Base-by-base conservation (phyloP, 1,139 yeast genomes). In the Lodderomyces parapsilosis region DNA sequence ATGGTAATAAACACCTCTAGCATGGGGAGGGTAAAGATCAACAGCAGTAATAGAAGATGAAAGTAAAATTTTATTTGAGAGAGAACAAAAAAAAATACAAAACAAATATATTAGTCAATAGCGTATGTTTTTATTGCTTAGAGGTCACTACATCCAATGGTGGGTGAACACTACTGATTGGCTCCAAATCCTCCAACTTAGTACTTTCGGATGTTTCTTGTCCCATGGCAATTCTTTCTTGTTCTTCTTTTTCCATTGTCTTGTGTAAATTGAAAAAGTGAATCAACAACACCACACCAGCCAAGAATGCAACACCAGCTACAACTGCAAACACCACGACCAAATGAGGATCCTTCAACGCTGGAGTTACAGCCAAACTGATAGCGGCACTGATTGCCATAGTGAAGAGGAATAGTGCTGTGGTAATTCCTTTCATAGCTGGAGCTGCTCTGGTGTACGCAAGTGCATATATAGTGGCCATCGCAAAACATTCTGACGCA, bases 391-490 rank as follows among this genome's bases (percentile, higher is more conserved):
- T 68, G 40, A 81, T 56, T 7, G 89, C 86, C 43, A 74, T 72
- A 42, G 78, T 79, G 53, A 81, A 71, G 50, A 83, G 68, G 68
- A 81, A 81, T 45, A 83, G 59, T 6, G 89, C 80, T 79, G 81
- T 76, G 41, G 83, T 85, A 50, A 83, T 71, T 42, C 86, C 81
- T 59, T 81, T 81, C 85, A 83, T 80, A 39, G 74, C 68, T 11
- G 75, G 79, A 40, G 90, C 88, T 25, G 89, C 76, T 59, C 84
- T 74, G 2, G 86, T 75, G 60, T 82, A 84, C 8, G 90, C 89
- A 54, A 82, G 70, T 60, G 83, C 89, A 55, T 82, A 81, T 44
- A 81, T 86, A 14, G 89, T 81, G 42, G 81, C 78, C 48, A 68
- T 79, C 28, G 86, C 83, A 54, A 83, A 82, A 66, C 86, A 81